A percentile compares a stretch with the other conserved stretches of the same genome.
Conservation (phyloP, 1,139 yeast species). For the Blastobotrys malaysiensis region DNA sequence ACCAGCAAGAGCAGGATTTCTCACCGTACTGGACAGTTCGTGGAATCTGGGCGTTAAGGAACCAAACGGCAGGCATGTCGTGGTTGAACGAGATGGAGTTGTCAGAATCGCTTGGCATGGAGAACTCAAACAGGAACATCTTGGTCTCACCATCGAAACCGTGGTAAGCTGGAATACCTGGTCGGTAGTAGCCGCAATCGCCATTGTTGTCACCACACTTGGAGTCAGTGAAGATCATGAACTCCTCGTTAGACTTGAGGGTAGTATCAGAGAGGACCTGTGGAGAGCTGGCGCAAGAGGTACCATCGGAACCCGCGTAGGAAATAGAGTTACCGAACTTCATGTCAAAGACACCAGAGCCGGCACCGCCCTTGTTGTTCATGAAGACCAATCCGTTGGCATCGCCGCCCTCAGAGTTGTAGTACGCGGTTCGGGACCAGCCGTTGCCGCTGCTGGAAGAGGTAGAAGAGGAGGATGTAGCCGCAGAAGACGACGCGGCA, state of each 20-base stretch:
- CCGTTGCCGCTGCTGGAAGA: conserved; percentile 27
- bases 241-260: conserved; percentile 68
- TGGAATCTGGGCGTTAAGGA: conserved; percentile 89
- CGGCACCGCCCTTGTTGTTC: conserved; percentile 67
- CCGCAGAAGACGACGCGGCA: conserved; percentile 22
- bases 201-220: conserved; percentile 75
- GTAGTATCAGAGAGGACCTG: conserved; percentile 59
- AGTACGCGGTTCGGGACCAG: conserved; percentile 78
- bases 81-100: conserved; percentile 42
- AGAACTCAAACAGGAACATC: conserved; percentile 84
- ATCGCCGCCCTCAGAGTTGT: conserved; percentile 50
- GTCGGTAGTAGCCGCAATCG: conserved; percentile 85
- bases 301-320: conserved; percentile 70
- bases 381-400: conserved; percentile 72
- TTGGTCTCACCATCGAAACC: conserved; percentile 69
- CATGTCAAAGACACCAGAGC: conserved; percentile 78
- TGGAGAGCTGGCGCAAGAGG: conserved; percentile 55
- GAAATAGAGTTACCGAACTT: conserved; percentile 88
- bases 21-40: conserved; percentile 87
- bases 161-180: conserved; percentile 83
- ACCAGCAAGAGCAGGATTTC: conserved; percentile 86
- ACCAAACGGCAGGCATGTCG: conserved; percentile 97
- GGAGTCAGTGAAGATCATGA: conserved; percentile 64
- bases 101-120: conserved; percentile 70
- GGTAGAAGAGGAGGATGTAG: conserved; percentile 26